Percentiles rank a stretch among this genome's conserved stretches.
phyloP scores from a whole-genome alignment of 306 rosid species.

The Heteromeles arbutifolia region DNA sequence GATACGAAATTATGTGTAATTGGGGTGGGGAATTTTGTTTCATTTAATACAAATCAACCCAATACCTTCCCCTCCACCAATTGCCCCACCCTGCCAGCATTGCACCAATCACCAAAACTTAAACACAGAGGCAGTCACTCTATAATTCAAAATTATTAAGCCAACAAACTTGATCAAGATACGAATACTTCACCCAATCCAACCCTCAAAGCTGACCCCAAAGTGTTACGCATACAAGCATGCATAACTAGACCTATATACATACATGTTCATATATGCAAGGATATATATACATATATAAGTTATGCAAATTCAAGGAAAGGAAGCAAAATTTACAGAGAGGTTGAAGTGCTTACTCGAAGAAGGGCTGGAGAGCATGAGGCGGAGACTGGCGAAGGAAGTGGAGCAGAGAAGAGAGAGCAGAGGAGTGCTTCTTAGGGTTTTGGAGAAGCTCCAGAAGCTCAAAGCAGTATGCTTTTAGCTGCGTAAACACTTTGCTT shows the following conservation, averaged over 20 bases:
- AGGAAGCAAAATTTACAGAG: neutral
- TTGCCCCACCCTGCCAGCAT: neutral
- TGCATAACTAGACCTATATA: neutral
- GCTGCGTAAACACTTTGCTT: slow-evolving; percentile 42
- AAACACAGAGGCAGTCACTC: neutral
- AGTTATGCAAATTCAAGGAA: neutral
- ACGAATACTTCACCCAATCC: neutral
- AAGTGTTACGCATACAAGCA: neutral
- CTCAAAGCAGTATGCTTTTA: slow-evolving; percentile 51
- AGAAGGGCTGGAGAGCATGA: slow-evolving; percentile 58
- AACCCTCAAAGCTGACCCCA: neutral
- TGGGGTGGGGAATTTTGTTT: neutral
- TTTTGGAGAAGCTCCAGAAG: slow-evolving; percentile 64
- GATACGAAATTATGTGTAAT: neutral
- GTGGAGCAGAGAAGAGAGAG: slow-evolving; percentile 39
- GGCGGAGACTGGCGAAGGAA: slow-evolving; percentile 50
- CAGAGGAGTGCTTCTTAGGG: slow-evolving; percentile 49
- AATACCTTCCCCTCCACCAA: neutral
- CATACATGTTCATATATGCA: neutral
- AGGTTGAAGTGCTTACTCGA: slow-evolving; percentile 44
- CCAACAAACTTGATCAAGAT: neutral
- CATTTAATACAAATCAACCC: neutral
- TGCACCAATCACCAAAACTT: neutral
- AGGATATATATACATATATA: neutral
- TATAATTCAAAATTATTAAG: neutral